Percentiles rank a stretch among this genome's conserved stretches.
These are phyloP conservation scores for Mrakia gelida DNA, from an alignment of 768 basidiomycete species.

Conservation along the genomic window DNA sequence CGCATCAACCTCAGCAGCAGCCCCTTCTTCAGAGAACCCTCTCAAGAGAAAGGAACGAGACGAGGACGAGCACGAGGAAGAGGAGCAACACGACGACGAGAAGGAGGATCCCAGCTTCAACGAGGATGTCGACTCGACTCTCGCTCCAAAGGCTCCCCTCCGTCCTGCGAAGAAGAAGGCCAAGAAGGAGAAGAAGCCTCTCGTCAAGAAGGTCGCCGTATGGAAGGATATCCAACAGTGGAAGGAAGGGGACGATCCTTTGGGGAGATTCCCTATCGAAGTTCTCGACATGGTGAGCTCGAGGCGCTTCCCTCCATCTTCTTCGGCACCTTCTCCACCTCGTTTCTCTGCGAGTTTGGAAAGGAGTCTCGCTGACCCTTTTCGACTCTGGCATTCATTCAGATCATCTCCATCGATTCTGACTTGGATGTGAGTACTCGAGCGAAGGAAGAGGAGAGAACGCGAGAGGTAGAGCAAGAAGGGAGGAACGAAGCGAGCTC, in stretches of 20 bases:
- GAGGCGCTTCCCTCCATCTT: not conserved
- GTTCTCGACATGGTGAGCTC: not conserved
- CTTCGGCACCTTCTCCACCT: not conserved
- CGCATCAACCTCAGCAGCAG: too few relatives aligned
- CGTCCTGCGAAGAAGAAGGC: not conserved
- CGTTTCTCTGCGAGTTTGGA: not conserved
- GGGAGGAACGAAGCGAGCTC: not conserved
- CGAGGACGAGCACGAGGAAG: not conserved
- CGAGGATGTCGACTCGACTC: too few relatives aligned
- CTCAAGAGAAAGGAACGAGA: not conserved
- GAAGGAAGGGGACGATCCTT: not conserved
- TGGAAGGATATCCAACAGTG: not conserved
- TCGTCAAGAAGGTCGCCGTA: not conserved
- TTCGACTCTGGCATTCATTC: too few relatives aligned
- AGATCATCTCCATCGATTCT: not conserved
- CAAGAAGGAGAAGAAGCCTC: not conserved
- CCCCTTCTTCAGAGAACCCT: too few relatives aligned
- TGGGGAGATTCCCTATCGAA: not conserved
- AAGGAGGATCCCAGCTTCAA: not conserved
- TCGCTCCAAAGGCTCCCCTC: too few relatives aligned
- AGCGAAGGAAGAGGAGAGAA: not conserved
- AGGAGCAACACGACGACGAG: not conserved
- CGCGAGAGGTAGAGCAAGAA: too few relatives aligned
- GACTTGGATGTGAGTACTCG: not conserved
- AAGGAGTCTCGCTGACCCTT: not conserved